Evolutionary conservation across 495 filamentous ascomycete species (phyloP).

Genomic region (Aspergillus homomorphus): DNA sequence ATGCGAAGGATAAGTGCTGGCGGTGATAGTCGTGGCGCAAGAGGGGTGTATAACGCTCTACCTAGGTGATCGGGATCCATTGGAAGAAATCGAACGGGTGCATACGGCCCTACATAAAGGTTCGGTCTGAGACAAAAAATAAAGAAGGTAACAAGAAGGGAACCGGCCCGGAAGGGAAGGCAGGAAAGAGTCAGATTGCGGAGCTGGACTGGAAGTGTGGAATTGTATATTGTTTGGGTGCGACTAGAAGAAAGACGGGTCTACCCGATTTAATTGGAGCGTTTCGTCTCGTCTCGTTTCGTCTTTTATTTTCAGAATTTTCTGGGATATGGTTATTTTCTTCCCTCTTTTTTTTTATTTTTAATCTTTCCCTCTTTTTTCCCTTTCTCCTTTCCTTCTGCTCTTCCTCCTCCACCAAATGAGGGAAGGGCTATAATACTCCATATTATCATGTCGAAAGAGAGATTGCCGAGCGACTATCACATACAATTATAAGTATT

Average conservation of each 20-base stretch:
- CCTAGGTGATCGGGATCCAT: constrained; percentile 24
- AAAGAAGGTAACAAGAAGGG: constrained; percentile 11
- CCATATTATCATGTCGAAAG: no score
- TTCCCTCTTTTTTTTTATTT: constrained; percentile 1
- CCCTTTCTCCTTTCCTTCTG: constrained; percentile 4
- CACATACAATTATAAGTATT: no score
- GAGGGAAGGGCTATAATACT: neutral
- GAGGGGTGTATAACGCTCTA: constrained; percentile 2
- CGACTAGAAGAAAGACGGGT: constrained; percentile 10
- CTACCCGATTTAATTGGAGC: constrained; percentile 11
- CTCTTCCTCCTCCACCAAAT: neutral
- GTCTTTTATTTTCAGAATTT: no score
- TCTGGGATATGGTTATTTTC: no score
- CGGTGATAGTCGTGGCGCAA: neutral
- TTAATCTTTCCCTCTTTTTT: constrained; percentile 12
- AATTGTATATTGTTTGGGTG: constrained; percentile 14
- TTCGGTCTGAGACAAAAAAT: constrained; percentile 12
- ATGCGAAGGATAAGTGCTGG: neutral
- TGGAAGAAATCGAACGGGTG: constrained; percentile 21
- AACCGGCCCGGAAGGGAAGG: neutral
- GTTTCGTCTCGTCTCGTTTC: neutral
- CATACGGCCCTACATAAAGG: constrained; percentile 32
- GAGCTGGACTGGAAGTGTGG: constrained; percentile 8
- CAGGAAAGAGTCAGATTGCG: constrained; percentile 4
- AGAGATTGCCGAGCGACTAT: no score